A percentile compares a stretch with the other conserved stretches of the same genome.
Conservation (phyloP, 768 basidiomycete species). For the Pisolithus albus region DNA sequence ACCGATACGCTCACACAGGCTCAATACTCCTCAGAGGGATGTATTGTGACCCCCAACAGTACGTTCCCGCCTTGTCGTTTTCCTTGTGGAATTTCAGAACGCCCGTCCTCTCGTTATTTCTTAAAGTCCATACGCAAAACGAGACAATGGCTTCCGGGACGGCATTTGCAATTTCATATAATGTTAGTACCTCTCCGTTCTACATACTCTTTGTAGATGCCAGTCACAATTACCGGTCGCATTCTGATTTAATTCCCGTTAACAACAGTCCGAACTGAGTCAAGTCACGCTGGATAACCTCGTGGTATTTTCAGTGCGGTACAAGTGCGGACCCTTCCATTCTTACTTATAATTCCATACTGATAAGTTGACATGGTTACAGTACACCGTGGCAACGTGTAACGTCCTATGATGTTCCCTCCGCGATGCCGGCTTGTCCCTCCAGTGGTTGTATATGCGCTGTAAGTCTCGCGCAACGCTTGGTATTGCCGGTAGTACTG, state of each 20-base stretch:
- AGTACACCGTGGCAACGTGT: conserved; percentile 51
- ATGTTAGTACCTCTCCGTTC: conserved; percentile 22
- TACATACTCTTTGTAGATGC: not conserved
- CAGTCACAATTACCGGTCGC: not conserved
- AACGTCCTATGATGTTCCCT: conserved; percentile 42
- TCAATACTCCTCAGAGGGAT: conserved; percentile 12
- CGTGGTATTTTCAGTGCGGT: conserved; percentile 33
- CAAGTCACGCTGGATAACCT: conserved; percentile 43
- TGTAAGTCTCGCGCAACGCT: conserved; percentile 21
- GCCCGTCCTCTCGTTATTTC: not conserved
- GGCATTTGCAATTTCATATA: conserved; percentile 50
- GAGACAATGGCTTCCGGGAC: conserved; percentile 46
- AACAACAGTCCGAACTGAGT: conserved; percentile 37
- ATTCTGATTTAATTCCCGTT: not conserved
- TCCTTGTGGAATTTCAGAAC: conserved; percentile 10
- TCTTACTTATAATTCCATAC: not conserved
- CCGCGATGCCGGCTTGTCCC: conserved; percentile 44
- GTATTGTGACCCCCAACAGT: conserved; percentile 47
- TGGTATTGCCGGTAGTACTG: not conserved
- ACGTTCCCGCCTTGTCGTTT: conserved; percentile 11
- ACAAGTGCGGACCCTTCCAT: conserved; percentile 30
- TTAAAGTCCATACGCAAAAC: conserved; percentile 48
- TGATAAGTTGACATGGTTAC: not conserved
- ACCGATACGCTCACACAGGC: not conserved
- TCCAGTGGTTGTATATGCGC: conserved; percentile 46